Evolutionary conservation across 495 filamentous ascomycete species (phyloP), one percentile per base, ranked within the genome.

Genomic region (Thermochaetoides thermophila): DNA sequence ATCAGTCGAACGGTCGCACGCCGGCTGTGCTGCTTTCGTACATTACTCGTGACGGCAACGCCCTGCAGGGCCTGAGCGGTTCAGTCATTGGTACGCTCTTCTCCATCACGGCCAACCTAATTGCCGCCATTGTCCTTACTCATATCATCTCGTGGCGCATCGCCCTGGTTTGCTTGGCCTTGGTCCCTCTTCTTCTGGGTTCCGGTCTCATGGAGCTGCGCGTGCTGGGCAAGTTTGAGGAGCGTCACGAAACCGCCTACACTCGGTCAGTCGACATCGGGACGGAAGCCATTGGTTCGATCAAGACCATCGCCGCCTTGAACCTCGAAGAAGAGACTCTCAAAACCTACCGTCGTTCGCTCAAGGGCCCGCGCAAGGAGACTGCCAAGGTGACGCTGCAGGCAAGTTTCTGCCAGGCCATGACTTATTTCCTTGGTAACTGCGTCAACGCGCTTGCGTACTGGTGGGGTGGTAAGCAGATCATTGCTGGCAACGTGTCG

Each of bases 221-320:
- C 28, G 39, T 52, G 58, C 68, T 91, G n/a, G 69, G 74, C 7
- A 58, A 63, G 17, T 85, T 86, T 49, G 76, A 84, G 43, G 55
- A 57, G 4, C 66, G 74, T 8, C 68, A 76, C 10, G 86, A 85
- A 57, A 53, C 57, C 10, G 74, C 76, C 0, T 86, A 84, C 39
- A 68, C 79, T 42, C 54, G 57, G 11, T 81, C 76, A 25, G 81
- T 81, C 16, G 71, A 70, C 40, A 87, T 78, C 46, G 85, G 84
- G 16, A 84, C 80, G 45, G 85, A 94, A 50, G 84, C 84, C 17
- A 79, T 80, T 13, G 71, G 73, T 14, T 77, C 84, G 20, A 92
- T 92, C 53, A 76, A 83, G 22, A 92, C 85, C 16, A 79, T 94
- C 7, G 82, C 84, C 9, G 76, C 76, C n/a, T 63, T 94, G 26